These are phyloP conservation scores for Blastocystis hominis DNA, from an alignment of 352 stramenopile genomes.

Conservation along the genomic window DNA sequence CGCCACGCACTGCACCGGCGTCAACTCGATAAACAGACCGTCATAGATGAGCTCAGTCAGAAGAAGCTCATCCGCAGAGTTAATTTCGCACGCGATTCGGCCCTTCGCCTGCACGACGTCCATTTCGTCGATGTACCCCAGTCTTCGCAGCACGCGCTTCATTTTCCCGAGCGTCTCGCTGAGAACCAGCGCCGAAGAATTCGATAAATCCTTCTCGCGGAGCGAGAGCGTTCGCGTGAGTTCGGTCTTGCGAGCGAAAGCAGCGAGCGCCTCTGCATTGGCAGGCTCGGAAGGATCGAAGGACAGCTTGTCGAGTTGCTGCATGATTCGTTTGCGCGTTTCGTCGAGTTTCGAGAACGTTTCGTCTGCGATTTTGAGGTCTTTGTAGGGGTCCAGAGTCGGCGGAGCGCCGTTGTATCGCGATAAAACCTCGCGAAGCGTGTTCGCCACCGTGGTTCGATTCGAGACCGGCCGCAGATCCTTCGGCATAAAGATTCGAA, in stretches of 20 bases:
- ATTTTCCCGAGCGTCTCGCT: conserved; percentile 79
- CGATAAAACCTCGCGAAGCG: conserved; percentile 68
- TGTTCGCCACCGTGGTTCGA: conserved; percentile 65
- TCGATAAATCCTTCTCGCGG: conserved; percentile 77
- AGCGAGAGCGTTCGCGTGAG: conserved; percentile 85
- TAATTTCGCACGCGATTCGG: conserved; percentile 92
- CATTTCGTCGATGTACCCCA: conserved; percentile 87
- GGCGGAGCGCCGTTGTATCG: conserved; percentile 65
- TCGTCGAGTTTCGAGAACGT: conserved; percentile 78
- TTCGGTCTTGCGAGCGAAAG: conserved; percentile 84
- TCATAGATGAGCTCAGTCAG: conserved; percentile 96
- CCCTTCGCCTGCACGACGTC: conserved; percentile 97
- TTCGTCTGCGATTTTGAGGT: conserved; percentile 72
- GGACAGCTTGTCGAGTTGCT: conserved; percentile 5
- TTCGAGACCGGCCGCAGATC: conserved; percentile 64
- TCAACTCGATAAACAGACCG: conserved; percentile 92
- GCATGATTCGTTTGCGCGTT: conserved; percentile 60
- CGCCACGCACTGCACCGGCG: conserved; percentile 85
- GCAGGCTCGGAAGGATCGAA: conserved; percentile 13
- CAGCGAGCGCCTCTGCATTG: conserved; percentile 68
- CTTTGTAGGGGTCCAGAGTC: conserved; percentile 59
- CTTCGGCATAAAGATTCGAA: conserved; percentile 68
- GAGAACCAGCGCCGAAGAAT: conserved; percentile 47
- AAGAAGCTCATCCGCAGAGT: conserved; percentile 91
- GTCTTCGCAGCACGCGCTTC: conserved; percentile 83